A percentile compares a stretch with the other conserved stretches of the same genome.
Evolutionary conservation across 2,329 filamentous ascomycete species (phyloP).

Genomic region (Aotearoamyces nothofagi): DNA sequence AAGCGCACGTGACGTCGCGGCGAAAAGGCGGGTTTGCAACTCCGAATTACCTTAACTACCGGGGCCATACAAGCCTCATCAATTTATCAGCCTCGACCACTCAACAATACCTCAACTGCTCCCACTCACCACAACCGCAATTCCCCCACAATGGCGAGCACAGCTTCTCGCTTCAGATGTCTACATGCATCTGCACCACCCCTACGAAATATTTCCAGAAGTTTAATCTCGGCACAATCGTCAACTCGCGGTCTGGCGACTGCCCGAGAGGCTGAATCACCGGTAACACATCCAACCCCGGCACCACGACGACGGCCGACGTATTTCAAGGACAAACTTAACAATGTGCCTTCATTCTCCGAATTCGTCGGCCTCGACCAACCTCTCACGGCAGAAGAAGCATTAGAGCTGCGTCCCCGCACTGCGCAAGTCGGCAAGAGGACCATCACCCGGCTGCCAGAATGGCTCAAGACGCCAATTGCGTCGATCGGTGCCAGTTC

Average conservation of each 20-base stretch:
- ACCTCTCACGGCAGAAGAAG: slow-evolving; percentile 33
- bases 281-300: slow-evolving; percentile 7
- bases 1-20: too few species aligned
- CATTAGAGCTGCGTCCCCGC: slow-evolving; percentile 39
- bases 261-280: slow-evolving; percentile 13
- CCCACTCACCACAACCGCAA: too few species aligned
- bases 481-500: slow-evolving; percentile 60
- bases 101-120: too few species aligned
- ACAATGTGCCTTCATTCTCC: slow-evolving; percentile 36
- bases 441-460: slow-evolving; percentile 62
- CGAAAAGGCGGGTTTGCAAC: too few species aligned
- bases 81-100: too few species aligned
- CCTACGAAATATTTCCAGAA: too few species aligned
- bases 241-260: slow-evolving; percentile 2
- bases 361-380: slow-evolving; percentile 35
- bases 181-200: too few species aligned
- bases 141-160: too few species aligned
- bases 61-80: too few species aligned
- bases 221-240: too few species aligned
- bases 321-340: slow-evolving; percentile 21
- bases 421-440: slow-evolving; percentile 50
- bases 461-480: slow-evolving; percentile 94
- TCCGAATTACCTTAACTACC: too few species aligned
- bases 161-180: too few species aligned
- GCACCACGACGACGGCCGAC: slow-evolving; percentile 16